Percentiles rank a stretch among this genome's conserved stretches.
phyloP scores from a whole-genome alignment of 257 asterid species.

The Petunia secreta region DNA sequence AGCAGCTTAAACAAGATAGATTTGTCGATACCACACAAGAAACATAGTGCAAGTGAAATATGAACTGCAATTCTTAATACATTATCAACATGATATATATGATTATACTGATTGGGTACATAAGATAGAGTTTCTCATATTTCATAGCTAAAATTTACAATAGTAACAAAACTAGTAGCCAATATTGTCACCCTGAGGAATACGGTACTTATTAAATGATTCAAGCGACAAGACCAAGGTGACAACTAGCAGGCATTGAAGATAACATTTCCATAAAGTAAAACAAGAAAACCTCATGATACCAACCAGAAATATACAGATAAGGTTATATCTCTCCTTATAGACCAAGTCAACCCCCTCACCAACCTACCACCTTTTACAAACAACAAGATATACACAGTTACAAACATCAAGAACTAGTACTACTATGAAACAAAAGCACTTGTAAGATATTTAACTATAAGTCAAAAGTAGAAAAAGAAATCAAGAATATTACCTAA shows the following conservation, averaged over 20 bases:
- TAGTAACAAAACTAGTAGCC: background rate
- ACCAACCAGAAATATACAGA: constrained; percentile 27
- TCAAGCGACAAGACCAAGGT: constrained; percentile 7
- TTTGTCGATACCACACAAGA: background rate
- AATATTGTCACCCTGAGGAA: background rate
- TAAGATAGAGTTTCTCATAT: background rate
- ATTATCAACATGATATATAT: background rate
- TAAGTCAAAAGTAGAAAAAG: constrained; percentile 40
- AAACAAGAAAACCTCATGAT: constrained; percentile 35
- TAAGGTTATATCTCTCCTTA: constrained; percentile 29
- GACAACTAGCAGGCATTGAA: constrained; percentile 29
- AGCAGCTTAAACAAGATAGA: background rate
- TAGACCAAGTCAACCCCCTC: constrained; percentile 81
- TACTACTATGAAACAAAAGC: background rate
- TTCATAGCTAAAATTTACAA: background rate
- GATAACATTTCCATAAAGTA: constrained; percentile 24
- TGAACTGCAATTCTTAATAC: background rate
- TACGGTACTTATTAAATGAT: background rate
- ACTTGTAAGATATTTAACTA: background rate
- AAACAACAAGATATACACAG: constrained; percentile 20
- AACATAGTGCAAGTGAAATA: background rate
- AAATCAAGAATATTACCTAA: constrained; percentile 39
- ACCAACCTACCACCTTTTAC: constrained; percentile 92
- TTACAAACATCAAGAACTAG: constrained; percentile 27
- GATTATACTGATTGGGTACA: background rate